Percentiles rank a stretch among this genome's conserved stretches.
Conservation (phyloP, 768 basidiomycete genomes). For the Psilocybe cyanescens region DNA sequence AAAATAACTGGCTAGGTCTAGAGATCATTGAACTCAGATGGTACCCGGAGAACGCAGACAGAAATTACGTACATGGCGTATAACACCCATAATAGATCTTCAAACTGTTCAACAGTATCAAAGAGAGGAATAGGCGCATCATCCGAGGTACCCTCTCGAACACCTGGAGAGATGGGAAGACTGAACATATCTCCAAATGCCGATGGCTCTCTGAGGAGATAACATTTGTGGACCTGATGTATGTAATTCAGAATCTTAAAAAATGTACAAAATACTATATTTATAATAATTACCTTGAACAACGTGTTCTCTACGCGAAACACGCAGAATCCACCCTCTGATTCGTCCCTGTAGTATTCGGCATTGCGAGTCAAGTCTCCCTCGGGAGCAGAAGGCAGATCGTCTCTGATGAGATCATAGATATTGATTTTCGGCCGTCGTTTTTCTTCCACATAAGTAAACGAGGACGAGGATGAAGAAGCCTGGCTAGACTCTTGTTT, state of each 20-base stretch:
- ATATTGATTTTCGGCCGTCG: constrained; percentile 20
- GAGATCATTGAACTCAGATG: background rate
- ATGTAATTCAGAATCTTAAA: background rate
- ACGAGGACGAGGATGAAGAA: background rate
- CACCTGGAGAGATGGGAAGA: constrained; percentile 31
- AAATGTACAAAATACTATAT: background rate
- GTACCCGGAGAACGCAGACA: background rate
- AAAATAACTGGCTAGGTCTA: constrained; percentile 45
- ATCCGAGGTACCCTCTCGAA: constrained; percentile 31
- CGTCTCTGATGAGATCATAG: constrained; percentile 23
- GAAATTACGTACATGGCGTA: constrained; percentile 45
- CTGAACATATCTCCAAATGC: constrained; percentile 46
- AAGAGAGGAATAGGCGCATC: constrained; percentile 39
- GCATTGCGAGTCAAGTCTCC: constrained; percentile 31
- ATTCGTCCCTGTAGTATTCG: constrained; percentile 36
- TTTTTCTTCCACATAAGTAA: constrained; percentile 11
- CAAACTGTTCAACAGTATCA: constrained; percentile 48
- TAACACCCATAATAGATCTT: constrained; percentile 52
- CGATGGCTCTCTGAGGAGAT: constrained; percentile 44
- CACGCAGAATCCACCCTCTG: constrained; percentile 56
- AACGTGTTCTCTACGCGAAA: constrained; percentile 62
- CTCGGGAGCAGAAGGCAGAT: constrained; percentile 17
- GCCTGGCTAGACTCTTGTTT: background rate
- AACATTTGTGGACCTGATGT: constrained; percentile 47
- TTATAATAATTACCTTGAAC: constrained; percentile 52